Conservation (phyloP, 2,329 filamentous ascomycete genomes). For the Aureobasidium sp. region DNA sequence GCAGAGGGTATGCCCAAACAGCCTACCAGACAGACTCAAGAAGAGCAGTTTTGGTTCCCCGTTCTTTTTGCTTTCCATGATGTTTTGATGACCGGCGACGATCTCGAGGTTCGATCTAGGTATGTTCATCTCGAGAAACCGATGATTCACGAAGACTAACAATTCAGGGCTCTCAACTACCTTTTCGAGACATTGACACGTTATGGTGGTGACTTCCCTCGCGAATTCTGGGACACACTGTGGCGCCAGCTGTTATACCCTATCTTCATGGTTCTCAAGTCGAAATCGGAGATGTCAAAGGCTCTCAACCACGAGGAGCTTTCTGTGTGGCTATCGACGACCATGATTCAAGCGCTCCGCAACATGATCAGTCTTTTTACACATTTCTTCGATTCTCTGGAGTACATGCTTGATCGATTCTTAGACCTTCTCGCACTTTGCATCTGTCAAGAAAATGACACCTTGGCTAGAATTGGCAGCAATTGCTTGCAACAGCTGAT, state of each 20-base stretch:
- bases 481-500: conserved; percentile 97
- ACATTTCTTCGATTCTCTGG: conserved; percentile 91
- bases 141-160: background rate
- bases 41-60: conserved; percentile 98
- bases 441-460: conserved; percentile 99
- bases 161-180: conserved; percentile 69
- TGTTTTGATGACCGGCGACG: conserved; percentile 97
- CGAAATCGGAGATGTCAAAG: conserved; percentile 92
- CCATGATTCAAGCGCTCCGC: conserved; percentile 95
- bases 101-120: conserved; percentile 82
- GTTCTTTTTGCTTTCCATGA: conserved; percentile 98
- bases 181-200: conserved; percentile 89
- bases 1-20: conserved; percentile 51
- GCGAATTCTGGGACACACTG: conserved; percentile 96
- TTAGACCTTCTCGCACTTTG: conserved; percentile 88
- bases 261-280: conserved; percentile 96
- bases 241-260: conserved; percentile 96
- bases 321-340: conserved; percentile 97
- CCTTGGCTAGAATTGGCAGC: conserved; percentile 93
- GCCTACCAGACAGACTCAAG: conserved; percentile 74
- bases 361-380: conserved; percentile 99
- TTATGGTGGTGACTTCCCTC: conserved; percentile 84
- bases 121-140: conserved; percentile 22
- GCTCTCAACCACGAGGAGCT: conserved; percentile 93
- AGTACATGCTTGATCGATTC: conserved; percentile 98